Percentiles rank a stretch among this genome's conserved stretches.
These are phyloP conservation scores for Asterophora parasitica DNA, from an alignment of 768 basidiomycete genomes.

Conservation along the genomic window DNA sequence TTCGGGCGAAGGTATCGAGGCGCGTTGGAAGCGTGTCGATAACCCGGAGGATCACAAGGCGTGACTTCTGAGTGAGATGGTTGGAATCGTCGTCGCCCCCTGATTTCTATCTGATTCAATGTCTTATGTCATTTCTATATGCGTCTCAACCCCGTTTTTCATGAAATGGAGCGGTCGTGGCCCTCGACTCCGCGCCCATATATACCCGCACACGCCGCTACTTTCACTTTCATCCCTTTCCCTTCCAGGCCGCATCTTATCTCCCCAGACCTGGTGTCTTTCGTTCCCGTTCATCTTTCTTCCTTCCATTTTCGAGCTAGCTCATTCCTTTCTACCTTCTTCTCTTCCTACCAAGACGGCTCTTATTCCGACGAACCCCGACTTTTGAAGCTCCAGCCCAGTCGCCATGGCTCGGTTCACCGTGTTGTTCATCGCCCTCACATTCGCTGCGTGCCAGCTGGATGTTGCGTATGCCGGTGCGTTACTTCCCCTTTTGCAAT, in stretches of 20 bases:
- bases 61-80: no score
- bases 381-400: neutral
- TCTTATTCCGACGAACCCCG: neutral
- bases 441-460: conserved; percentile 1
- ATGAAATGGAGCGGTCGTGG: no score
- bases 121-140: no score
- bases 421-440: neutral
- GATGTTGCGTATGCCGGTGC: neutral
- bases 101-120: no score
- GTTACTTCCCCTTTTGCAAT: no score
- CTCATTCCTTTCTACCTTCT: neutral
- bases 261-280: conserved; percentile 7
- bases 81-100: no score
- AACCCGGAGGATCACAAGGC: no score
- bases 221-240: neutral
- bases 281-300: neutral
- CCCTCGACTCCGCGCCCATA: no score
- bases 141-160: no score
- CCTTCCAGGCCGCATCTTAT: neutral
- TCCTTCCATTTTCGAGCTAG: neutral
- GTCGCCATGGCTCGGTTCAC: neutral
- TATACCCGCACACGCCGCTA: no score
- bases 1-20: no score
- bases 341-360: neutral
- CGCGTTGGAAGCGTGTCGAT: no score